Evolutionary conservation across 2,329 filamentous ascomycete genomes (phyloP).

Genomic region (Lizonia empirigonia): DNA sequence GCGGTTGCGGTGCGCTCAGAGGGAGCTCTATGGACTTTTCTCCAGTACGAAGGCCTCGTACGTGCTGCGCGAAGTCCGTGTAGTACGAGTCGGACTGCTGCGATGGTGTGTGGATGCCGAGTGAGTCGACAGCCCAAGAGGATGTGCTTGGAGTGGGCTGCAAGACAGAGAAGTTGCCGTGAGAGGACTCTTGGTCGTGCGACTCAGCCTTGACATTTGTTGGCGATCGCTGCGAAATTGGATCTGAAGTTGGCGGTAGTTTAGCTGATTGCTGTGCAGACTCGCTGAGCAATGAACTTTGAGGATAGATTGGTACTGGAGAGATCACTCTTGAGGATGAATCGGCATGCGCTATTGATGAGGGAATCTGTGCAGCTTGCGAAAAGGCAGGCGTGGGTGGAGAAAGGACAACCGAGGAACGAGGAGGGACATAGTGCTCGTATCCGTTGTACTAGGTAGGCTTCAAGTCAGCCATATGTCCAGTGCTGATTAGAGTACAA

Average conservation of each 20-base stretch:
- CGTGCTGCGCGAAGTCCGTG: slow-evolving; percentile 6
- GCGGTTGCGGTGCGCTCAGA: slow-evolving; percentile 45
- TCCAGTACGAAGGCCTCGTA: slow-evolving; percentile 1
- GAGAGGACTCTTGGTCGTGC: slow-evolving; percentile 38
- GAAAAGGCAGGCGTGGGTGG: slow-evolving; percentile 28
- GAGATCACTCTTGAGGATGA: slow-evolving; percentile 35
- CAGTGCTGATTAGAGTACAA: not conserved
- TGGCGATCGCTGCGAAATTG: slow-evolving; percentile 17
- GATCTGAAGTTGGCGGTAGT: slow-evolving; percentile 9
- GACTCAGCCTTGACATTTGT: slow-evolving; percentile 17
- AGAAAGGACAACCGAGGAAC: slow-evolving; percentile 36
- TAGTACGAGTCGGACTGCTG: slow-evolving; percentile 43
- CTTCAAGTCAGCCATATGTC: not conserved
- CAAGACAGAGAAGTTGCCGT: slow-evolving; percentile 53
- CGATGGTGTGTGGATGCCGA: slow-evolving; percentile 47
- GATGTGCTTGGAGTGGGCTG: slow-evolving; percentile 45
- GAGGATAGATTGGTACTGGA: slow-evolving; percentile 39
- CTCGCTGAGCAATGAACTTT: slow-evolving; percentile 21
- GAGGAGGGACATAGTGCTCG: slow-evolving; percentile 41
- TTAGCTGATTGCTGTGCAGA: slow-evolving; percentile 2
- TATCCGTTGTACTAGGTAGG: slow-evolving; percentile 32
- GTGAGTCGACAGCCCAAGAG: slow-evolving; percentile 49
- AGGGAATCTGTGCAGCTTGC: slow-evolving; percentile 30
- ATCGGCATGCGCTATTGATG: slow-evolving; percentile 26
- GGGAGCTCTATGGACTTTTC: not conserved